Evolutionary conservation across 176 grass and related monocot genomes (phyloP).

Genomic region (Chrysopogon serrulatus): DNA sequence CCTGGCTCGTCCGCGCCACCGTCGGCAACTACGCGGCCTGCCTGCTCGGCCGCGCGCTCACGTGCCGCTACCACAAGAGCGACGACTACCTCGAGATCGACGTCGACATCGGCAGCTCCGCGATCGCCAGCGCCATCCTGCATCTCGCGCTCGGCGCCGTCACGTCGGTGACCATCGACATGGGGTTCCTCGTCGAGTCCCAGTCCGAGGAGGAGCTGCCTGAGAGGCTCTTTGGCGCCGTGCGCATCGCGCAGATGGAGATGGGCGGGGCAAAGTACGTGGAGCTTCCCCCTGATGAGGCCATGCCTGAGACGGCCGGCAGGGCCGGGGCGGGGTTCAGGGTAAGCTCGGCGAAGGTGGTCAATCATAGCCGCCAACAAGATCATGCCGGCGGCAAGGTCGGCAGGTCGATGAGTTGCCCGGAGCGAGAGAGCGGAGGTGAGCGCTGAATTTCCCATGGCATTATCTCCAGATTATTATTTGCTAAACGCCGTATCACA

Average conservation of each 20-base stretch:
- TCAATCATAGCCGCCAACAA: slow-evolving; percentile 44
- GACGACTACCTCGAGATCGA: slow-evolving; percentile 98
- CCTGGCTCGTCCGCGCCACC: slow-evolving; percentile 83
- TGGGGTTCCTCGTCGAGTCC: slow-evolving; percentile 89
- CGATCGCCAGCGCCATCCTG: slow-evolving; percentile 83
- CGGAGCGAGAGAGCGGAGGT: slow-evolving; percentile 29
- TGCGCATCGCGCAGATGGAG: slow-evolving; percentile 93
- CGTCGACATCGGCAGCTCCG: slow-evolving; percentile 92
- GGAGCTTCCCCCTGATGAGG: slow-evolving; percentile 24
- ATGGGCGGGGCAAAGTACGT: slow-evolving; percentile 74
- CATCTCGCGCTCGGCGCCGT: slow-evolving; percentile 75
- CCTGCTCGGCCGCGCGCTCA: slow-evolving; percentile 93
- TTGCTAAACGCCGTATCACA: neutral
- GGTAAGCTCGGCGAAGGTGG: slow-evolving; percentile 52
- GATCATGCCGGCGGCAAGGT: slow-evolving; percentile 12
- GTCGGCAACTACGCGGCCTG: slow-evolving; percentile 92
- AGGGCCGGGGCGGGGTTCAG: slow-evolving; percentile 40
- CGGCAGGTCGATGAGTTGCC: slow-evolving; percentile 26
- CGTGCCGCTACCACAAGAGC: slow-evolving; percentile 78
- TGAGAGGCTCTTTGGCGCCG: slow-evolving; percentile 76
- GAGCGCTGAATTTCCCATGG: slow-evolving; percentile 13
- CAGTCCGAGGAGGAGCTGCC: slow-evolving; percentile 91
- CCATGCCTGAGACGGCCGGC: slow-evolving; percentile 25
- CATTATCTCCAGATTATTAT: neutral
- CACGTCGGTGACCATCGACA: slow-evolving; percentile 84